Evolutionary conservation across 257 asterid genomes (phyloP), one percentile per base, ranked within the genome.

Genomic region (Ligustrum vulgare): DNA sequence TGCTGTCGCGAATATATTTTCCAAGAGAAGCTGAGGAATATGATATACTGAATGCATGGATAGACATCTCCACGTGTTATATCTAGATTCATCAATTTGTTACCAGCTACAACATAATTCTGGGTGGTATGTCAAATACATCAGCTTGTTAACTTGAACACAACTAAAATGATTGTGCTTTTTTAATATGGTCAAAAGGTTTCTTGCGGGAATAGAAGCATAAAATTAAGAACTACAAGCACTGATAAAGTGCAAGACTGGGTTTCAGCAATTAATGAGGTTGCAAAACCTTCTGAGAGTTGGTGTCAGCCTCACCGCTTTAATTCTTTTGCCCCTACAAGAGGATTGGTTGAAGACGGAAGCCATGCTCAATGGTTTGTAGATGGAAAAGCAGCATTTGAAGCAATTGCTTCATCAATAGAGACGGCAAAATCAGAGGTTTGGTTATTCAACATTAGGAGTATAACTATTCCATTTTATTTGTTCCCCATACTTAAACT

Each of bases 351-450:
- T 45, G 97, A 91, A 67, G 97, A 91, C 81, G 91, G 93, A 81
- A 89, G 97, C 83, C 88, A 80, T 85, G 98, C 96, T 73, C 98
- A 93, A 79, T 93, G 98, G 98, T 93, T 91, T 64, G 60, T 91
- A 79, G 98, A 93, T 83, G 98, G 98, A 23, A 84, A 88, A 82
- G 87, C 93, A 71, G 96, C 98, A 76, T 93, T 90, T 85, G 97
- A 91, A 83, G 96, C 97, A 69, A 91, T 91, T 82, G 97, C 98
- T 72, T 85, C 86, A 63, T 78, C 97, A 71, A 86, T 93, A 81
- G 94, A 93, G 80, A 82, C 76, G 76, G 98, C 98, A 76, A 90
- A 84, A 80, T 86, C 96, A 5, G 97, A 93, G 97, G 98, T 93
- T 74, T 47, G 72, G 74, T 74, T 79, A 80, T 79, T 32, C 37